Conservation (phyloP, 2,329 filamentous ascomycete species). For the Fusarium setosum region DNA sequence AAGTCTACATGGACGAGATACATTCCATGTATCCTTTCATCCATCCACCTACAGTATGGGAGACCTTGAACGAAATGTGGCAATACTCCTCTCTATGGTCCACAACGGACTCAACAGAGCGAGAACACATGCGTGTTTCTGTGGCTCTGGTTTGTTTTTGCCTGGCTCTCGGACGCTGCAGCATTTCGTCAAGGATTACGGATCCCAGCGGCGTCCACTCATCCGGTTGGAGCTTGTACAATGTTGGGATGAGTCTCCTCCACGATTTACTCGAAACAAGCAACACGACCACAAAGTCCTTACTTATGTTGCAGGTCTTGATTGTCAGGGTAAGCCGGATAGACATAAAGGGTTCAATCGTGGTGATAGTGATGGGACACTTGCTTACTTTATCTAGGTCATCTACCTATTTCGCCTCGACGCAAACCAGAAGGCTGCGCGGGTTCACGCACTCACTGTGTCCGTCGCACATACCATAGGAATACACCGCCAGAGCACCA, state of each 20-base stretch:
- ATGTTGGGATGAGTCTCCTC: slow-evolving; percentile 21
- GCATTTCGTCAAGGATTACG: slow-evolving; percentile 24
- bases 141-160: slow-evolving; percentile 31
- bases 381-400: slow-evolving; percentile 8
- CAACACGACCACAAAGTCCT: slow-evolving; percentile 24
- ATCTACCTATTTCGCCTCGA: slow-evolving; percentile 32
- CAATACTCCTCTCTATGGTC: slow-evolving; percentile 18
- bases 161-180: slow-evolving; percentile 29
- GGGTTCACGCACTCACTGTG: slow-evolving; percentile 18
- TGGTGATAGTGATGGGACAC: too few relatives aligned
- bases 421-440: slow-evolving; percentile 27
- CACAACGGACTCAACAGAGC: slow-evolving; percentile 1
- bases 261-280: slow-evolving; percentile 25
- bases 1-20: slow-evolving; percentile 27
- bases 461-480: slow-evolving; percentile 29
- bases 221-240: slow-evolving; percentile 31
- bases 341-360: too few relatives aligned
- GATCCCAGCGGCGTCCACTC: slow-evolving; percentile 28
- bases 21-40: slow-evolving; percentile 26
- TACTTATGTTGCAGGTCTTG: slow-evolving; percentile 27
- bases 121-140: slow-evolving; percentile 22
- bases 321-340: slow-evolving; percentile 11
- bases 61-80: slow-evolving; percentile 31
- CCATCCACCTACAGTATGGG: slow-evolving; percentile 26
- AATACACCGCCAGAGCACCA: slow-evolving; percentile 25